Base-by-base conservation (phyloP, 1,284 basidiomycete species). In the Marasmius fiardii region DNA sequence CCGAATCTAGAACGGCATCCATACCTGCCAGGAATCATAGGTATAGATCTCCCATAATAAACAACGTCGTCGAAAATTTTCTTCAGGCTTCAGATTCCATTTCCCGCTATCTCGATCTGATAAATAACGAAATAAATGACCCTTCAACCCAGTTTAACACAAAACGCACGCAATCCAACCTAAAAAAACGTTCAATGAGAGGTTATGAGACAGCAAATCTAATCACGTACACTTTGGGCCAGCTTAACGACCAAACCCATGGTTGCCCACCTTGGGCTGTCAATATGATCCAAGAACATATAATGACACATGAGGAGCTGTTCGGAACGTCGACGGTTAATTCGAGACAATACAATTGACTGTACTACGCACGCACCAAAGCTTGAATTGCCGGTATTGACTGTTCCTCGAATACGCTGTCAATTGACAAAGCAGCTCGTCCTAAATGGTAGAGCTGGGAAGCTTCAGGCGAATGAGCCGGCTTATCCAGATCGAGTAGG, bases 1-100 rank as follows among this genome's bases (percentile, higher is more conserved):
- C 39, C 47, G 26, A 28, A n/a, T 21, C 43, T 51, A 43, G 35
- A 37, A 11, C 11, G 43, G 26, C 28, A 54, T 58, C 16, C 72
- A 58, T 61, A 84, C 85, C 81, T 86, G 83, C 83, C 83, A 86
- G 2, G 82, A 83, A 64, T 88, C 85, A 61, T 86, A 86, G 7
- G 81, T 82, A 61, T 81, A 74, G 43, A 86, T 70, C 63, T 88
- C 85, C 70, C 84, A 86, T 59, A 86, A 78, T 16, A 88, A 69
- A 59, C 79, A 78, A 20, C 86, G 78, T 56, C 86, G 75, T 64
- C 78, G 77, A 57, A 80, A 76, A 0, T 85, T 81, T 67, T 89
- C 85, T 54, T 77, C 76, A 16, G 73, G 63, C 57, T 77, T 74
- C 35, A 85, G 69, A 52, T 85, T 82, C 85, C 86, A 89, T 65